Evolutionary conservation across 257 asterid species (phyloP), one percentile per base, ranked within the genome.

Genomic region (Petunia secreta): DNA sequence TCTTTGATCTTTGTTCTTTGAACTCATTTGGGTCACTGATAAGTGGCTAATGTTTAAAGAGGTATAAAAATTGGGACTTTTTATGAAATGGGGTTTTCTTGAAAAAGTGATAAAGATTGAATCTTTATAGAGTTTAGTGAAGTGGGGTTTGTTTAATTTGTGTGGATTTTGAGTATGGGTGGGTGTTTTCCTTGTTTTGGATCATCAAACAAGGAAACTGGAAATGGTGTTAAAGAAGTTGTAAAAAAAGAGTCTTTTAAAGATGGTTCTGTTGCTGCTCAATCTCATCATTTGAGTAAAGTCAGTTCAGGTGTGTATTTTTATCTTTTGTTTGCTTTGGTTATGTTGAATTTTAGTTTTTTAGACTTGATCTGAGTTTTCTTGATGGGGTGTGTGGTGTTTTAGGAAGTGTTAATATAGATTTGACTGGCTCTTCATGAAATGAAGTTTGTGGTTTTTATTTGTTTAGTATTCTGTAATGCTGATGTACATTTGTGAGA

Each of bases 161-260:
- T 60, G 84, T 79, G 75, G 84, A 86, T 82, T 25, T 87, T 81
- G 88, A 80, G 81, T 76, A 89, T 89, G 97, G 98, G 96, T 87
- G 88, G 97, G 87, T 92, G 97, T 88, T 90, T 92, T 73, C 92
- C 97, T 50, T 94, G 98, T 86, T 89, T 92, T 87, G 91, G 91
- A 90, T 92, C 98, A 87, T 90, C 97, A 80, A 80, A 86, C 57
- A 86, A 88, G 83, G 89, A 80, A 81, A 90, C 82, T 81, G 88
- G 78, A 25, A 88, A 88, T 84, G 92, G 87, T 62, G 94, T 88
- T 75, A 92, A 90, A 78, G 89, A 88, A 84, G 85, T 86, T 71
- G 84, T 81, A 10, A 91, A 90, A 78, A 91, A 87, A 73, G 97
- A 94, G 86, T 86, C 97, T 87, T 87, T 87, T 53, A 90, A 89